Evolutionary conservation across 495 filamentous ascomycete genomes (phyloP).

Genomic region (Xylaria acuta): DNA sequence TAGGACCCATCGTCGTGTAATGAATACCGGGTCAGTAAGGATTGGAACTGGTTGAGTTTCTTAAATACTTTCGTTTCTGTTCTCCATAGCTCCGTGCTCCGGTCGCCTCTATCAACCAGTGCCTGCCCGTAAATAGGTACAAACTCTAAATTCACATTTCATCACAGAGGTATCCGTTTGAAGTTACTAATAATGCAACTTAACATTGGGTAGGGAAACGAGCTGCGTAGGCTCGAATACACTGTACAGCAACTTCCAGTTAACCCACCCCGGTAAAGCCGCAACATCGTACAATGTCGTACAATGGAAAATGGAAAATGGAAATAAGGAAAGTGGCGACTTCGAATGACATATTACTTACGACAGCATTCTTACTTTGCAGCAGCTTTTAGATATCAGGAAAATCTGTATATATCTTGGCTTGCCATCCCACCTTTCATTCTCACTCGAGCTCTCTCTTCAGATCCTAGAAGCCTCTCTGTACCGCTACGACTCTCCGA

Average conservation of each 20-base stretch:
- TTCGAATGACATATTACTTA: background rate
- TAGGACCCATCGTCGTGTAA: background rate
- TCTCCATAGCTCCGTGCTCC: background rate
- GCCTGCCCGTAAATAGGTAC: no score
- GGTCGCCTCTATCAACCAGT: background rate
- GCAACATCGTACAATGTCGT: background rate
- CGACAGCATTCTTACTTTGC: background rate
- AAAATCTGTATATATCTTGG: background rate
- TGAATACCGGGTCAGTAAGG: background rate
- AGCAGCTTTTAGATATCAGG: background rate
- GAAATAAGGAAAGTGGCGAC: slow-evolving; percentile 1
- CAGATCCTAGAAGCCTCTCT: background rate
- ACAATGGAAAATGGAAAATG: background rate
- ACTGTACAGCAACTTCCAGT: background rate
- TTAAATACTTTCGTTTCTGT: background rate
- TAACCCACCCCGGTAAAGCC: background rate
- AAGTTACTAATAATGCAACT: no score
- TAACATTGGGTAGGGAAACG: background rate
- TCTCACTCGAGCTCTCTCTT: background rate
- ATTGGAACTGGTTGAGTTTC: background rate
- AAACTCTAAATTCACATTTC: no score
- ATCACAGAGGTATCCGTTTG: no score
- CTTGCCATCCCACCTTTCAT: background rate
- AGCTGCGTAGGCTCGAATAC: background rate
- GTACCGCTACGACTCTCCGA: background rate